Evolutionary conservation across 768 basidiomycete species (phyloP), one percentile per base, ranked within the genome.

Genomic region (Kwoniella mangroviensis): DNA sequence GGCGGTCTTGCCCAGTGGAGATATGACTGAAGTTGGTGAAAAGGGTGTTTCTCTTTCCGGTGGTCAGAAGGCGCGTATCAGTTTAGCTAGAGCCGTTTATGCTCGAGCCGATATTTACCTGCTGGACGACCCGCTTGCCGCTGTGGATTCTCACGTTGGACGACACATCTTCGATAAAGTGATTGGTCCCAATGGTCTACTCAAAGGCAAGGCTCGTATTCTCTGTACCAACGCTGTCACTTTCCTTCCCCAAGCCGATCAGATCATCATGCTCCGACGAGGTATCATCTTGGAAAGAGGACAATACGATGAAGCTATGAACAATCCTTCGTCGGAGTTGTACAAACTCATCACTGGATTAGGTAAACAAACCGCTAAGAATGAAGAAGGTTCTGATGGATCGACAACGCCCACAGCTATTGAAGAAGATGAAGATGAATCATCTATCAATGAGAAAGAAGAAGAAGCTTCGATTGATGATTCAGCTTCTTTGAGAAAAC

Each of bases 31-130:
- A 68, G 82, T 84, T 6, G 83, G 83, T 22, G 83, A 84, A 67
- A 84, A 84, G 72, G 83, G 83, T 52, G 79, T 82, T 11, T 75
- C 60, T 12, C 51, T 75, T 2, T 75, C 73, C 19, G 83, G 83
- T 45, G 83, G 83, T 1, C 83, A 84, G 57, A 82, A 82, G 65
- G 81, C 82, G 43, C 73, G 83, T 21, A 82, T 84, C 67, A 68
- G 78, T 70, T 51, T 75, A 5, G 96, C 96, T 6, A 86, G 68
- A 40, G 93, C 92, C 2, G 91, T 96, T 0, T 98, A 98, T 82
- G 90, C 93, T 3, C 87, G 94, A 55, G 93, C 94, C 1, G 95
- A 98, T 81, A 81, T 97, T 88, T 93, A 91, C 58, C 86, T 98
- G 1, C 86, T 98, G 5, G 96, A 98, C 74, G 95, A 98, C 71